These are phyloP conservation scores for Fusarium continuum DNA, from an alignment of 2,329 filamentous ascomycete genomes.

Conservation along the genomic window DNA sequence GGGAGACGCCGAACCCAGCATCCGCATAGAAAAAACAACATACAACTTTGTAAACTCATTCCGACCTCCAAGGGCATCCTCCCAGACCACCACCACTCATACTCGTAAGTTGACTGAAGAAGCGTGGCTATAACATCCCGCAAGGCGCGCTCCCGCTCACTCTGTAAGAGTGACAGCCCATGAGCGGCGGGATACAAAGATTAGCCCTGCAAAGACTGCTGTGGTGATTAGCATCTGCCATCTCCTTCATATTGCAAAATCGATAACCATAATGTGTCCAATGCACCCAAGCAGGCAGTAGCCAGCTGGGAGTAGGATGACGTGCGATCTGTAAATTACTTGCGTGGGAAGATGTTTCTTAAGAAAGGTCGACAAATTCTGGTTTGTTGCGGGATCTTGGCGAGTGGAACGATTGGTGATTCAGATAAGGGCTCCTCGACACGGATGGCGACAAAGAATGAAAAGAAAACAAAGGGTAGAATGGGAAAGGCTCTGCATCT, in stretches of 20 bases:
- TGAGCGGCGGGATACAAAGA: conserved; percentile 41
- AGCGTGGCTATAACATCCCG: conserved; percentile 28
- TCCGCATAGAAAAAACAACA: conserved; percentile 37
- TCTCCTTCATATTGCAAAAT: conserved; percentile 63
- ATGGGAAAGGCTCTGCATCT: conserved; percentile 2
- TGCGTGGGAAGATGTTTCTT: conserved; percentile 60
- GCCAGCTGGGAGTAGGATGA: conserved; percentile 65
- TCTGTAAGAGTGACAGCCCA: conserved; percentile 26
- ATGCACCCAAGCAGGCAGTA: conserved; percentile 61
- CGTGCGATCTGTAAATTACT: conserved; percentile 63
- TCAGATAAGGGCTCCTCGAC: conserved; percentile 42
- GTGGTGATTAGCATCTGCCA: conserved; percentile 45
- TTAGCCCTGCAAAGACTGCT: conserved; percentile 21
- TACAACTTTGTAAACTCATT: conserved; percentile 38
- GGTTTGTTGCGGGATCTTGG: conserved; percentile 51
- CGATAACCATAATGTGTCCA: conserved; percentile 70
- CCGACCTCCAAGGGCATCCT: conserved; percentile 22
- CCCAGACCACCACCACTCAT: conserved; percentile 32
- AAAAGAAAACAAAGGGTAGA: conserved; percentile 31
- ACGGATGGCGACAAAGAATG: conserved; percentile 40
- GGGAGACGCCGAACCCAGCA: conserved; percentile 27
- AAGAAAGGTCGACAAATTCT: conserved; percentile 58
- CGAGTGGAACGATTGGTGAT: conserved; percentile 46
- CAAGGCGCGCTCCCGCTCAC: conserved; percentile 13
- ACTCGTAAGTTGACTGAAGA: conserved; percentile 36